Conservation (phyloP, 2,329 filamentous ascomycete species). For the Fusarium brevicatenulatum region DNA sequence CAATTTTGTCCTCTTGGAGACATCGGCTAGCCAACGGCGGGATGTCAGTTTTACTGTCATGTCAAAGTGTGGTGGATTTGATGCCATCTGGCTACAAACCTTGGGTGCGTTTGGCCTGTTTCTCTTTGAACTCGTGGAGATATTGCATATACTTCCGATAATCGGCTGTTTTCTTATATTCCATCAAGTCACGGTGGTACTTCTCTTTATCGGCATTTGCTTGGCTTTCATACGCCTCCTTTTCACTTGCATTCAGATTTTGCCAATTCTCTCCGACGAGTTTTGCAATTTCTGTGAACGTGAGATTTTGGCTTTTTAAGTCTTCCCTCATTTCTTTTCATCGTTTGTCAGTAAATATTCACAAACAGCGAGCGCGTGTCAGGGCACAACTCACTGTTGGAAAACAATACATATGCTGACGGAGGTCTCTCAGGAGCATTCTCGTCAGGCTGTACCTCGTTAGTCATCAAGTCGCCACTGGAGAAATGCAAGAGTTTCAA, state of each 20-base stretch:
- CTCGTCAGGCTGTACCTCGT: conserved; percentile 70
- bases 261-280: conserved; percentile 86
- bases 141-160: conserved; percentile 77
- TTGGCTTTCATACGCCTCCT: conserved; percentile 77
- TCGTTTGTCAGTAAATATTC: neutral
- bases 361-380: neutral
- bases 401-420: conserved; percentile 87
- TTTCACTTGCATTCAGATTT: conserved; percentile 71
- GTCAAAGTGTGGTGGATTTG: neutral
- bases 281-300: conserved; percentile 86
- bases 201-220: conserved; percentile 79
- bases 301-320: conserved; percentile 78
- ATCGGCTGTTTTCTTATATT: conserved; percentile 81
- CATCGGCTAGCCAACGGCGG: conserved; percentile 47
- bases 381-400: conserved; percentile 71
- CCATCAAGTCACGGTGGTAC: conserved; percentile 76
- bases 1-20: conserved; percentile 59
- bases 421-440: conserved; percentile 83
- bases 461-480: neutral
- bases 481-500: conserved; percentile 7
- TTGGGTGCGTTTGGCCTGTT: conserved; percentile 69
- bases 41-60: conserved; percentile 10
- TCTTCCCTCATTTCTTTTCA: conserved; percentile 77
- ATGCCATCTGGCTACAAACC: conserved; percentile 52
- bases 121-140: conserved; percentile 80